Evolutionary conservation across 2,329 filamentous ascomycete genomes (phyloP).

Genomic region (Microcyclospora pomicola): DNA sequence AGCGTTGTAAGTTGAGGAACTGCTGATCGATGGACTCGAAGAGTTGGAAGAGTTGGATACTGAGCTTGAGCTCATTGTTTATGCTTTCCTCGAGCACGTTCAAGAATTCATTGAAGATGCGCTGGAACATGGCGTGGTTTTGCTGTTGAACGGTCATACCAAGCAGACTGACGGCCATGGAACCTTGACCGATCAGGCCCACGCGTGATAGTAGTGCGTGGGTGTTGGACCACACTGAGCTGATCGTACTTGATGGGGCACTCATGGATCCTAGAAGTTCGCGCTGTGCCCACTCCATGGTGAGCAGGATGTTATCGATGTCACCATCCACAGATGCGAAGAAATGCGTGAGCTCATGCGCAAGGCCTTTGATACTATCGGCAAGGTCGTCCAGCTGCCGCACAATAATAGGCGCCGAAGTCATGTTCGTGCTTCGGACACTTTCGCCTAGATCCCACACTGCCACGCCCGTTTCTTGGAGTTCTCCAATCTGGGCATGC

Average conservation of each 20-base stretch:
- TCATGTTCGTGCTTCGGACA: conserved; percentile 80
- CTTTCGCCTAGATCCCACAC: conserved; percentile 93
- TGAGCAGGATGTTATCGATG: conserved; percentile 79
- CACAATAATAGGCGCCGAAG: conserved; percentile 73
- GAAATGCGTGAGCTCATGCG: conserved; percentile 77
- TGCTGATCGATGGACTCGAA: conserved; percentile 85
- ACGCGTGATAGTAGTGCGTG: conserved; percentile 60
- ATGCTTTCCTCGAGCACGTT: conserved; percentile 81
- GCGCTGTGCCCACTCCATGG: conserved; percentile 91
- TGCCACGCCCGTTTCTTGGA: conserved; percentile 82
- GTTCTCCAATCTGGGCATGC: conserved; percentile 67
- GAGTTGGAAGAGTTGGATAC: conserved; percentile 67
- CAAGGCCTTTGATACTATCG: conserved; percentile 71
- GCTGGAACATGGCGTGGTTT: conserved; percentile 65
- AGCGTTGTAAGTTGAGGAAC: conserved; percentile 76
- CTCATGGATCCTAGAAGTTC: conserved; percentile 60
- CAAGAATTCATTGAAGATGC: conserved; percentile 80
- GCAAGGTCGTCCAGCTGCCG: conserved; percentile 72
- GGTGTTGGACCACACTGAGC: conserved; percentile 69
- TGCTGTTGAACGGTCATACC: conserved; percentile 70
- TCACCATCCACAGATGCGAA: conserved; percentile 89
- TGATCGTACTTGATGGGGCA: conserved; percentile 48
- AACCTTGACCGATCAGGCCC: conserved; percentile 69
- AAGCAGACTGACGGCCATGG: conserved; percentile 60
- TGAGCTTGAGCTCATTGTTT: conserved; percentile 67